phyloP scores from a whole-genome alignment of 2,329 filamentous ascomycete species.

The Chalara sp. region DNA sequence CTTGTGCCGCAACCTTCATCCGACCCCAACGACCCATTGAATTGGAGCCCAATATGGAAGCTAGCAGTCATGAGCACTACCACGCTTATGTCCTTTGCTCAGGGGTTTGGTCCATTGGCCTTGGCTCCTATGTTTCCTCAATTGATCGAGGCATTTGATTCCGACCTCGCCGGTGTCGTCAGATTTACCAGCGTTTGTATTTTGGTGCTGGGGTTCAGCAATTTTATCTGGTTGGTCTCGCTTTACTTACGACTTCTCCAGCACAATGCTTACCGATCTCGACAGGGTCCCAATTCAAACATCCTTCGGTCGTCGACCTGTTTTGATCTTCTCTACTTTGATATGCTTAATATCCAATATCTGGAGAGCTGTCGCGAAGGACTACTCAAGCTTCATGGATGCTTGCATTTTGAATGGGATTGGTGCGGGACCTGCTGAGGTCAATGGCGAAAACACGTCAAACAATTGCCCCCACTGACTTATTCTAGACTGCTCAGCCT shows the following conservation, averaged over 20 bases:
- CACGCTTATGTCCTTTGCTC: constrained; percentile 33
- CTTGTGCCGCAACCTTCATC: constrained; percentile 40
- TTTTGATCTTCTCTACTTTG: constrained; percentile 36
- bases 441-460: no score
- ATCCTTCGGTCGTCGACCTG: constrained; percentile 39
- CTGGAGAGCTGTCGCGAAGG: constrained; percentile 47
- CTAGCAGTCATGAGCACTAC: constrained; percentile 26
- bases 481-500: constrained; percentile 43
- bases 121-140: constrained; percentile 49
- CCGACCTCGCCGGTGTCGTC: constrained; percentile 42
- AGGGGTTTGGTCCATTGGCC: constrained; percentile 36
- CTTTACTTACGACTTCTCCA: constrained; percentile 7
- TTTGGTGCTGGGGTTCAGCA: constrained; percentile 41
- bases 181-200: constrained; percentile 42
- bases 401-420: constrained; percentile 55
- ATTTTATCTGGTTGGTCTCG: constrained; percentile 37
- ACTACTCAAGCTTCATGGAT: constrained; percentile 58
- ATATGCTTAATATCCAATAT: constrained; percentile 38
- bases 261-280: not conserved
- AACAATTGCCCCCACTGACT: no score
- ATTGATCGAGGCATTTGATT: constrained; percentile 48
- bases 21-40: constrained; percentile 41
- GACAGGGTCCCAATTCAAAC: constrained; percentile 36
- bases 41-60: constrained; percentile 42
- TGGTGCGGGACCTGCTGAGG: constrained; percentile 53